Evolutionary conservation across 352 stramenopile genomes (phyloP), one percentile per base, ranked within the genome.

Genomic region (Pythium plurisporium): DNA sequence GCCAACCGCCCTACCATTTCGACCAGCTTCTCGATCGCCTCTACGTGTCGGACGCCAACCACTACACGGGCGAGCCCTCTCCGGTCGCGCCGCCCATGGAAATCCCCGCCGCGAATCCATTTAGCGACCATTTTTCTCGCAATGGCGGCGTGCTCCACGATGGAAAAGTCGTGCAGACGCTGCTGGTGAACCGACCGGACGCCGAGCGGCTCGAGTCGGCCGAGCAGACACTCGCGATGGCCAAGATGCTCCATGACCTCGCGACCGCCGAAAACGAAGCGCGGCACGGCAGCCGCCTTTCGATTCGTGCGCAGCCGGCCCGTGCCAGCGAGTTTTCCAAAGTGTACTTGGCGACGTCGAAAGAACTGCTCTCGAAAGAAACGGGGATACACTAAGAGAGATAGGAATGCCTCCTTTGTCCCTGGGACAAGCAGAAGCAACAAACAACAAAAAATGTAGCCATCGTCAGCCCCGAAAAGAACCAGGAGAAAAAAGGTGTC

Each of bases 141-240:
- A 86, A 87, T 15, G 74, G 72, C 3, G 64, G 65, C 34, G 62
- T 82, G 22, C 49, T 86, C 44, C 82, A 85, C 47, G 65, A 64
- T 29, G 68, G 67, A 5, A 62, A 73, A 17, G 57, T 75, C 34
- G 62, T 74, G 11, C 53, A 70, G 22, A 62, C 76, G 34, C 54
- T 82, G 12, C 49, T 76, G 29, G 31, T 64, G 38, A 82, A 72
- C 12, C 56, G 65, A 4, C 51, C 59, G 2, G 71, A 87, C 25
- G 52, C 73, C 2, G 68, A 82, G 51, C 36, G 72, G 37, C 63
- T 87, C 22, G 79, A 86, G 61, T 81, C 66, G 1, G 82, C 79
- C 0, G 79, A 89, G 41, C 77, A 92, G 49, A 90, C 76, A 29
- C 68, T 91, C 7, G 69, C 62, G n/a, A 89, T 91, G 74, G 75